Percentiles rank a stretch among this genome's conserved stretches.
These are phyloP conservation scores for Biscogniauxia marginata DNA, from an alignment of 2,329 filamentous ascomycete species.

Conservation along the genomic window DNA sequence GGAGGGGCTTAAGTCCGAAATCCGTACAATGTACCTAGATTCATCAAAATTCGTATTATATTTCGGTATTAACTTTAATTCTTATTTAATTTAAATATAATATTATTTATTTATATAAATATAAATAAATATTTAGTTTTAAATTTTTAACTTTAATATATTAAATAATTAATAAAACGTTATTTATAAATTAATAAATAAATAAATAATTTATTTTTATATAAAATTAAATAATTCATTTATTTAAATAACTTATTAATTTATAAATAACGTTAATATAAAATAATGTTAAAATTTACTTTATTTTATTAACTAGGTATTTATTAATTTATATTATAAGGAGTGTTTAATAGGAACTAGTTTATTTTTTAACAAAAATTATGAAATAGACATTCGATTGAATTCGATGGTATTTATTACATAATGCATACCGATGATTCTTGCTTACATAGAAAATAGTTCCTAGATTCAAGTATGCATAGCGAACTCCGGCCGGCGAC, in stretches of 20 bases:
- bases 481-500: too few relatives aligned
- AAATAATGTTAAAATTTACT: neutral
- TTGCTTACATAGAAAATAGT: neutral
- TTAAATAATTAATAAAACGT: slow-evolving; percentile 1
- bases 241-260: neutral
- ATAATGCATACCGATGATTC: neutral
- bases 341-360: too few relatives aligned
- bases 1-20: neutral
- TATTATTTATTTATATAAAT: neutral
- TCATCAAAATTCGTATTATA: neutral
- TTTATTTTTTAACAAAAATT: neutral
- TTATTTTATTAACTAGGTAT: slow-evolving; percentile 1
- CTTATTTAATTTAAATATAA: slow-evolving; percentile 1
- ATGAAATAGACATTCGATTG: neutral
- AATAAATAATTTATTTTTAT: neutral
- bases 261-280: slow-evolving; percentile 1
- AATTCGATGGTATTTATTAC: neutral
- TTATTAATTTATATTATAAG: slow-evolving; percentile 1
- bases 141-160: slow-evolving; percentile 1
- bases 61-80: neutral
- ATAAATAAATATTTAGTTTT: slow-evolving; percentile 1
- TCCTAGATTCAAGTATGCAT: too few relatives aligned
- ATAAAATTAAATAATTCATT: neutral
- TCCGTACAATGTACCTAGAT: neutral
- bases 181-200: neutral